Conservation (phyloP, 225 moss, liverwort and hornwort species). For the Ulota crispa region DNA sequence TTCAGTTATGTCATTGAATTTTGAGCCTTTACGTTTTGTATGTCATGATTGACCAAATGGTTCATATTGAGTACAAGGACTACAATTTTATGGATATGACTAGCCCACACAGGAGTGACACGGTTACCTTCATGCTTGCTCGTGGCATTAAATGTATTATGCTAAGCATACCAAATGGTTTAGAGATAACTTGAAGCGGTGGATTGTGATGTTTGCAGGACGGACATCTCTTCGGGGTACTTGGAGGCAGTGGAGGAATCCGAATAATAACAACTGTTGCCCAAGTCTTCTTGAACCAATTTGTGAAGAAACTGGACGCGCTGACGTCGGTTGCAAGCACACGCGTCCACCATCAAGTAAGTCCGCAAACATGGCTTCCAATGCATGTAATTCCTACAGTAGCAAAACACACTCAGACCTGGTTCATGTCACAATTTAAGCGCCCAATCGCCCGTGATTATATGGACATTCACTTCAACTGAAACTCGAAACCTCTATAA, state of each 20-base stretch:
- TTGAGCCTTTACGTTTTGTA: background rate
- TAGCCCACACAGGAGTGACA: background rate
- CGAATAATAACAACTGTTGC: constrained; percentile 80
- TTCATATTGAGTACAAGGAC: background rate
- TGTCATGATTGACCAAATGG: no score
- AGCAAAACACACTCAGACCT: background rate
- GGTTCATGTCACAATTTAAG: background rate
- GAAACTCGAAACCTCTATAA: no score
- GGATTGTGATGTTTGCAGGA: constrained; percentile 20
- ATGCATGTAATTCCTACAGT: background rate
- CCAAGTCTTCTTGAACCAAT: constrained; percentile 67
- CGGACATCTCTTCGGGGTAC: constrained; percentile 59
- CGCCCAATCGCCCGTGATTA: background rate
- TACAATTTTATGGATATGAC: background rate
- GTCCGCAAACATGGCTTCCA: background rate
- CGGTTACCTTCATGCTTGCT: background rate
- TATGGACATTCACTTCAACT: background rate
- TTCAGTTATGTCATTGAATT: background rate
- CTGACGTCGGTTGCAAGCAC: constrained; percentile 50
- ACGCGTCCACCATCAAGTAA: constrained; percentile 79
- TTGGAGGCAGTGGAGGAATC: constrained; percentile 82
- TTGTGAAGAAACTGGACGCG: constrained; percentile 57
- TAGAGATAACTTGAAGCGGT: background rate
- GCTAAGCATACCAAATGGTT: background rate
- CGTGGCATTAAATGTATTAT: background rate